A percentile compares a stretch with the other conserved stretches of the same genome.
These are phyloP conservation scores for Syzygium syzygioides DNA, from an alignment of 441 rosid species.

Conservation along the genomic window DNA sequence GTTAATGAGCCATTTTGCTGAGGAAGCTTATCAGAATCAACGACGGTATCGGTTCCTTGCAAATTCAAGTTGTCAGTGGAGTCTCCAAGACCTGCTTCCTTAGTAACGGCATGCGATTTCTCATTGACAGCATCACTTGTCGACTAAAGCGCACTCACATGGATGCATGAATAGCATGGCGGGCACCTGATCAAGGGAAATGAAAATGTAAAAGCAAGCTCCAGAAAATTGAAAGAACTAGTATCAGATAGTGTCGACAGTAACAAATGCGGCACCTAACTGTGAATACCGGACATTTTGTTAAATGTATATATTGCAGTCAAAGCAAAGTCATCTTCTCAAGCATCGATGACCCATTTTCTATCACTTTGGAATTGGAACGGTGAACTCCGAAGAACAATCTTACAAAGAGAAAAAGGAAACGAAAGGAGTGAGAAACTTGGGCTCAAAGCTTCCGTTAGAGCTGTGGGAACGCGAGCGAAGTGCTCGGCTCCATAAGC, in stretches of 20 bases:
- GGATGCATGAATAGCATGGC: slow-evolving; percentile 80
- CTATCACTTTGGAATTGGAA: not conserved
- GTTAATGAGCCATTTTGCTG: not conserved
- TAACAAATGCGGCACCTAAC: not conserved
- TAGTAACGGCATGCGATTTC: slow-evolving; percentile 48
- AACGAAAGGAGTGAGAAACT: not conserved
- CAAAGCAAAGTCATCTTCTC: not conserved
- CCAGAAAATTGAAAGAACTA: not conserved
- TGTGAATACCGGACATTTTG: not conserved
- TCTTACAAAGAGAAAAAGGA: not conserved
- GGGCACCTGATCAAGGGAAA: slow-evolving; percentile 47
- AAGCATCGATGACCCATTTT: not conserved
- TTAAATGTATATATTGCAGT: not conserved
- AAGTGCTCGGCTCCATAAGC: slow-evolving; percentile 80
- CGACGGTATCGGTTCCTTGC: not conserved
- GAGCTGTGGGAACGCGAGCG: slow-evolving; percentile 68
- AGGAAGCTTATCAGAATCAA: not conserved
- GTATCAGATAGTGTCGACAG: not conserved
- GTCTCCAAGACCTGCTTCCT: slow-evolving; percentile 19
- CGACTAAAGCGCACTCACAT: slow-evolving; percentile 68
- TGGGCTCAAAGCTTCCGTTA: slow-evolving; percentile 39
- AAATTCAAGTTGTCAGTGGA: slow-evolving; percentile 19
- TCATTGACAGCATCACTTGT: slow-evolving; percentile 62
- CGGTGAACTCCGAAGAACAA: not conserved
- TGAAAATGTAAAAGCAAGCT: not conserved